Percentiles rank a stretch among this genome's conserved stretches.
Evolutionary conservation across 768 basidiomycete species (phyloP).

Genomic region (Termitomyces sp.): DNA sequence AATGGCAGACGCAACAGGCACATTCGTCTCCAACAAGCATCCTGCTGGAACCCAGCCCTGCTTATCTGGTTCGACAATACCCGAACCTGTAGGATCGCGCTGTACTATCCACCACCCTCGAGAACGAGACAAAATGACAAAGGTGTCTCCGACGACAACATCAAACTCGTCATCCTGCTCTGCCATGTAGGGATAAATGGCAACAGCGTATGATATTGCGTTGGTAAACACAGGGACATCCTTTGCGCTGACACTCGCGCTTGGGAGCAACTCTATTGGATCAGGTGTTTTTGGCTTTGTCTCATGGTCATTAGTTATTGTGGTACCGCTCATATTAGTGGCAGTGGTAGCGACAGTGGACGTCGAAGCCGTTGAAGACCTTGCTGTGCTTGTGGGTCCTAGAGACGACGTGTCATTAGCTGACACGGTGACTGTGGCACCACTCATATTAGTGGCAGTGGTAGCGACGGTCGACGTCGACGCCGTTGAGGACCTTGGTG

Average conservation of each 20-base stretch:
- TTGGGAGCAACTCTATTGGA: slow-evolving; percentile 12
- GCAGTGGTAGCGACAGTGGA: slow-evolving; percentile 19
- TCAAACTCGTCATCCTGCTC: slow-evolving; percentile 99
- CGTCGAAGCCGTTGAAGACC: slow-evolving; percentile 22
- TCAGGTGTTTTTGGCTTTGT: slow-evolving; percentile 15
- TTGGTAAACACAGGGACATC: slow-evolving; percentile 39
- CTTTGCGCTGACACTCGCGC: slow-evolving; percentile 19
- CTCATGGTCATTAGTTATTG: slow-evolving; percentile 23
- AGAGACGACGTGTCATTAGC: slow-evolving; percentile 21
- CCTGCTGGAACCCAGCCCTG: slow-evolving; percentile 99
- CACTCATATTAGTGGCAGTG: slow-evolving; percentile 17
- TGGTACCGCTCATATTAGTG: slow-evolving; percentile 20
- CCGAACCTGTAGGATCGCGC: slow-evolving; percentile 82
- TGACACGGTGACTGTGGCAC: slow-evolving; percentile 22
- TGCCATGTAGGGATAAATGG: slow-evolving; percentile 98
- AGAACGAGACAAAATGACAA: slow-evolving; percentile 88
- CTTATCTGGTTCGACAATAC: slow-evolving; percentile 73
- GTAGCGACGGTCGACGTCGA: slow-evolving; percentile 24
- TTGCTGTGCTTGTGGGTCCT: slow-evolving; percentile 22
- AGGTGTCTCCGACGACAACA: slow-evolving; percentile 94
- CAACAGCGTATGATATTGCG: slow-evolving; percentile 89
- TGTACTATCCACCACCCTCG: slow-evolving; percentile 99
- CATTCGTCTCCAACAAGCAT: slow-evolving; percentile 88
- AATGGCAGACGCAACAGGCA: slow-evolving; percentile 84
- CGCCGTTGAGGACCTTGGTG: slow-evolving; percentile 13